A percentile compares a stretch with the other conserved stretches of the same genome.
Evolutionary conservation across 371 early-diverging fungal species (phyloP).

Genomic region (Enterocytospora artemiae): DNA sequence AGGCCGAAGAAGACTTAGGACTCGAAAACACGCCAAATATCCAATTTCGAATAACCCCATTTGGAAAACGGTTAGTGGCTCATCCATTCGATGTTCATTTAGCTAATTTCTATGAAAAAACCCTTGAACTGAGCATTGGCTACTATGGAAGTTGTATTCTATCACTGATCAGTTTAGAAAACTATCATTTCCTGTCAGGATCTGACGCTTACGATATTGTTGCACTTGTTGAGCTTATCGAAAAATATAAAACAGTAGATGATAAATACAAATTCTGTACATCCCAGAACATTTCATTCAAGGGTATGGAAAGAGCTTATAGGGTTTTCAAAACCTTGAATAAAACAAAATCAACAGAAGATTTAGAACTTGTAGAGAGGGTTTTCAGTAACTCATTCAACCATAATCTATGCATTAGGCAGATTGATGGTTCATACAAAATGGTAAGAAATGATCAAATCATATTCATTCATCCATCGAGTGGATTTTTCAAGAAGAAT

Average conservation of each 20-base stretch:
- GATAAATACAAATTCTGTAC: slow-evolving; percentile 41
- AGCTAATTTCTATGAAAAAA: slow-evolving; percentile 34
- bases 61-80: slow-evolving; percentile 35
- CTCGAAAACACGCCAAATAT: slow-evolving; percentile 11
- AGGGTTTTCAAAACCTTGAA: slow-evolving; percentile 21
- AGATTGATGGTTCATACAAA: slow-evolving; percentile 44
- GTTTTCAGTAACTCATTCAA: slow-evolving; percentile 43
- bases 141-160: slow-evolving; percentile 28
- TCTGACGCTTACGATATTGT: slow-evolving; percentile 28
- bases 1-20: background rate
- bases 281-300: slow-evolving; percentile 16
- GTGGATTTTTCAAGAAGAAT: slow-evolving; percentile 42
- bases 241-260: slow-evolving; percentile 23
- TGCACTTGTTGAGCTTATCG: slow-evolving; percentile 26
- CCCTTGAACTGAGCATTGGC: slow-evolving; percentile 7
- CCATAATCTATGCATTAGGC: slow-evolving; percentile 41
- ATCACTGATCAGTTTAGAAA: slow-evolving; percentile 42
- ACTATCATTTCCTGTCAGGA: slow-evolving; percentile 44
- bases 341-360: slow-evolving; percentile 20
- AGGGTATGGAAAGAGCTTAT: slow-evolving; percentile 29
- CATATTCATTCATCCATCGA: slow-evolving; percentile 48
- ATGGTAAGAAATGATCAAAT: slow-evolving; percentile 1
- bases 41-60: slow-evolving; percentile 33
- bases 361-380: slow-evolving; percentile 18
- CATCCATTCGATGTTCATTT: slow-evolving; percentile 47